phyloP scores from a whole-genome alignment of 1,284 basidiomycete species.

The Microstroma glucosiphilum region DNA sequence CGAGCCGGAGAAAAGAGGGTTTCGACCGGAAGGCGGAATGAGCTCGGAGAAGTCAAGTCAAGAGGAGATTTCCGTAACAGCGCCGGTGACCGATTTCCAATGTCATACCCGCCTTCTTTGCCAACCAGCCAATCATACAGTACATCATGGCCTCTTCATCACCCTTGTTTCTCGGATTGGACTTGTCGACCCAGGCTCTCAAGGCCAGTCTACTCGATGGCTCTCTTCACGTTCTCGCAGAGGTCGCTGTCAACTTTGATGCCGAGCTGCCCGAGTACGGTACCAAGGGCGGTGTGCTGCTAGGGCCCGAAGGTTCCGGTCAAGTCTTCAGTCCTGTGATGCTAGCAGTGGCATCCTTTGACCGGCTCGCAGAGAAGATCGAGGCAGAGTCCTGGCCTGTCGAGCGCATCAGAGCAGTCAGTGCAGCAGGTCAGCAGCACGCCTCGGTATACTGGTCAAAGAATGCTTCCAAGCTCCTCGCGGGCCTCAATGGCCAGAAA shows the following conservation, averaged over 20 bases:
- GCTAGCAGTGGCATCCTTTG: conserved; percentile 78
- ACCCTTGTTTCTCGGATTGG: conserved; percentile 71
- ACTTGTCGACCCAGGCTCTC: conserved; percentile 79
- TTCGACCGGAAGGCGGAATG: too few relatives aligned
- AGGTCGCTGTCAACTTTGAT: conserved; percentile 73
- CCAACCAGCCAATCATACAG: too few relatives aligned
- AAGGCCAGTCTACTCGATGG: conserved; percentile 63
- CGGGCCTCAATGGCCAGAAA: conserved; percentile 56
- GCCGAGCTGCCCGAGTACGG: conserved; percentile 66
- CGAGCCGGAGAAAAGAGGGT: too few relatives aligned
- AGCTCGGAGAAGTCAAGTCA: too few relatives aligned
- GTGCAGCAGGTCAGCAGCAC: conserved; percentile 82
- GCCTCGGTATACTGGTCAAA: conserved; percentile 80
- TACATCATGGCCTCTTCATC: neutral
- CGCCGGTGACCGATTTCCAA: too few relatives aligned
- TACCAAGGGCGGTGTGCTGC: conserved; percentile 57
- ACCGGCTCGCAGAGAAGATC: conserved; percentile 68
- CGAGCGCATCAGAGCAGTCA: conserved; percentile 61
- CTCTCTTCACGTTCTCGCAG: conserved; percentile 62
- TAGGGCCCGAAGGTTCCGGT: conserved; percentile 4
- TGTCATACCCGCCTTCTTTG: too few relatives aligned
- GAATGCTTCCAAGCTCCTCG: conserved; percentile 58
- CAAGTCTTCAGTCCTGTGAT: conserved; percentile 58
- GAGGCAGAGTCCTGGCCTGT: conserved; percentile 61
- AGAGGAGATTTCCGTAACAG: too few relatives aligned